Percentiles rank a stretch among this genome's conserved stretches.
phyloP scores from a whole-genome alignment of 495 filamentous ascomycete genomes.

The Astrocystis sublimbata region DNA sequence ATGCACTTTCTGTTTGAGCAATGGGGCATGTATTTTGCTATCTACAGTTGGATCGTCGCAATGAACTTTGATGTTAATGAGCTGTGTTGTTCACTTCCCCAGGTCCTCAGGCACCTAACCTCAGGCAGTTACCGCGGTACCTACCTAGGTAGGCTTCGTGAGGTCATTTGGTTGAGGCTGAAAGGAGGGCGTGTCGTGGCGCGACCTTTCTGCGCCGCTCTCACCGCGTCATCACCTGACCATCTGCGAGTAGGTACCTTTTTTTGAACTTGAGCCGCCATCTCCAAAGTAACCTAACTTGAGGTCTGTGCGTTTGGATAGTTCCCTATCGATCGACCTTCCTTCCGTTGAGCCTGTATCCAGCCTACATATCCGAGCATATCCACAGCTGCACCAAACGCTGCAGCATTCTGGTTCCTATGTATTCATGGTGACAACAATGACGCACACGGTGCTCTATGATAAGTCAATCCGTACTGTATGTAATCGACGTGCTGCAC shows the following conservation, averaged over 20 bases:
- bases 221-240: constrained; percentile 16
- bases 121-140: too few relatives aligned
- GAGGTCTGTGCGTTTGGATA: too few relatives aligned
- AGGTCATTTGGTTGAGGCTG: background rate
- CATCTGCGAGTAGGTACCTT: background rate
- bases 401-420: constrained; percentile 1
- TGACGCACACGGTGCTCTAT: background rate
- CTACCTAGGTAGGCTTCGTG: too few relatives aligned
- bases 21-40: background rate
- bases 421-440: background rate
- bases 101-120: too few relatives aligned
- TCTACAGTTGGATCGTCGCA: background rate
- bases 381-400: background rate
- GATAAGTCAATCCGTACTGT: background rate
- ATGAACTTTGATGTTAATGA: background rate
- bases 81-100: background rate
- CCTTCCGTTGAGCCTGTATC: too few relatives aligned
- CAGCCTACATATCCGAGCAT: too few relatives aligned
- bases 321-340: too few relatives aligned
- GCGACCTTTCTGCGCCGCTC: background rate
- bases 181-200: constrained; percentile 8
- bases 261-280: too few relatives aligned
- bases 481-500: background rate
- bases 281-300: too few relatives aligned
- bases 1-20: background rate